Evolutionary conservation across 106 monocot genomes (phyloP).

Genomic region (Allium sativum): DNA sequence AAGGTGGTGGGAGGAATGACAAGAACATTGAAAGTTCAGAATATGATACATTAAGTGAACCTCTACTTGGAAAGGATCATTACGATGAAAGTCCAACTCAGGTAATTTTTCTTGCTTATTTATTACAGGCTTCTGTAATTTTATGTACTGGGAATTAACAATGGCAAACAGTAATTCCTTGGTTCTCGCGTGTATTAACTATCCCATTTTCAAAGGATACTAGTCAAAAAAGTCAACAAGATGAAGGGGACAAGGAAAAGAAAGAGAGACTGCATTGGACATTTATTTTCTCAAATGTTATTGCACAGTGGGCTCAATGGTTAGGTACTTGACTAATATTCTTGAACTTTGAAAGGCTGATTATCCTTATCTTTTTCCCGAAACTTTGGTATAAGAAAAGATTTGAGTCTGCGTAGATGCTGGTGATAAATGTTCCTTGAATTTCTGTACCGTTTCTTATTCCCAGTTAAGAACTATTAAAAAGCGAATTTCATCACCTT

Average conservation of each 20-base stretch:
- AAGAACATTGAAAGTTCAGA: constrained; percentile 28
- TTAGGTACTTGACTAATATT: constrained; percentile 36
- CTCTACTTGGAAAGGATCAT: constrained; percentile 50
- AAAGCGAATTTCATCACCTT: too few species aligned
- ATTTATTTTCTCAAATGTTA: constrained; percentile 55
- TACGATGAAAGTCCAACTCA: constrained; percentile 16
- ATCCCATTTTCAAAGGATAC: constrained; percentile 19
- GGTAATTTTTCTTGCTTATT: constrained; percentile 28
- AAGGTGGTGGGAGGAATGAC: constrained; percentile 69
- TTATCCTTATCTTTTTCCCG: too few species aligned
- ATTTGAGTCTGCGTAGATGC: too few species aligned
- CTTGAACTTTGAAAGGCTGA: too few species aligned
- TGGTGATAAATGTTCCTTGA: too few species aligned
- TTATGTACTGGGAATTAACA: too few species aligned
- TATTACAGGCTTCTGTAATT: not conserved
- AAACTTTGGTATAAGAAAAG: too few species aligned
- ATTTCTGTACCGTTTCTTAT: too few species aligned
- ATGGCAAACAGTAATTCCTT: not conserved
- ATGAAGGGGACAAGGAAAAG: constrained; percentile 46
- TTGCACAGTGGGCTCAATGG: constrained; percentile 87
- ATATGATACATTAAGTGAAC: constrained; percentile 51
- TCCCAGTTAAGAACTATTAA: too few species aligned
- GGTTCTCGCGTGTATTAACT: not conserved
- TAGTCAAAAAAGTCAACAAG: constrained; percentile 21
- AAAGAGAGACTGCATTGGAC: constrained; percentile 72